phyloP scores from a whole-genome alignment of 768 basidiomycete genomes.

The Tricholoma bakamatsutake region DNA sequence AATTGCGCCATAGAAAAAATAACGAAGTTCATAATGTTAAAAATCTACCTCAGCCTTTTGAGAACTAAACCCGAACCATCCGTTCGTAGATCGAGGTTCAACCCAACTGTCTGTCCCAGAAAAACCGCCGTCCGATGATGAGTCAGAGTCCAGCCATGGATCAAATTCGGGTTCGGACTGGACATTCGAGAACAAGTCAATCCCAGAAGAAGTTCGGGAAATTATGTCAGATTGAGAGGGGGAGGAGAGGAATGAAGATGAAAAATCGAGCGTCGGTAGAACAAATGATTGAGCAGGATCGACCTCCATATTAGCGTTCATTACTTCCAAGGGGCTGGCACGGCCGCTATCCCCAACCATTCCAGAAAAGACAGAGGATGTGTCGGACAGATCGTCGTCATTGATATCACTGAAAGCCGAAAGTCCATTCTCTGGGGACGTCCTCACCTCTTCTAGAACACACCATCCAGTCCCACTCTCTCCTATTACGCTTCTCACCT shows the following conservation, averaged over 20 bases:
- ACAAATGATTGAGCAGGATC: conserved; percentile 67
- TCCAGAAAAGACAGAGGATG: conserved; percentile 25
- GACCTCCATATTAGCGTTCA: conserved; percentile 18
- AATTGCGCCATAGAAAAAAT: too few species aligned
- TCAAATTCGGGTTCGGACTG: conserved; percentile 23
- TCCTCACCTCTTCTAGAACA: conserved; percentile 49
- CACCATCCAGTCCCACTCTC: conserved; percentile 75
- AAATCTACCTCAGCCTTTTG: conserved; percentile 9
- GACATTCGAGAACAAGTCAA: conserved; percentile 7
- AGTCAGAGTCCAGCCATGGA: conserved; percentile 25
- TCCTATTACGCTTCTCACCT: conserved; percentile 64
- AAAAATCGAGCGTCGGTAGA: conserved; percentile 73
- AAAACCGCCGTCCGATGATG: conserved; percentile 14
- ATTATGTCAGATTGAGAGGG: conserved; percentile 10
- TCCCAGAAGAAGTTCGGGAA: conserved; percentile 1
- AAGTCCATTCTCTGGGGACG: conserved; percentile 19
- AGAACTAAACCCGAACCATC: conserved; percentile 38
- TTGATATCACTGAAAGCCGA: conserved; percentile 18
- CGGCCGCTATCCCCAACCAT: conserved; percentile 10
- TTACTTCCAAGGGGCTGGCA: conserved; percentile 10
- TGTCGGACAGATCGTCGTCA: conserved; percentile 25
- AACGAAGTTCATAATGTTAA: neutral
- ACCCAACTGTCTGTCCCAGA: conserved; percentile 16
- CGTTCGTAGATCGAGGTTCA: conserved; percentile 25
- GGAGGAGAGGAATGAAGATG: conserved; percentile 36